Evolutionary conservation across 768 basidiomycete genomes (phyloP), one percentile per base, ranked within the genome.

Genomic region (Amanita exitialis): DNA sequence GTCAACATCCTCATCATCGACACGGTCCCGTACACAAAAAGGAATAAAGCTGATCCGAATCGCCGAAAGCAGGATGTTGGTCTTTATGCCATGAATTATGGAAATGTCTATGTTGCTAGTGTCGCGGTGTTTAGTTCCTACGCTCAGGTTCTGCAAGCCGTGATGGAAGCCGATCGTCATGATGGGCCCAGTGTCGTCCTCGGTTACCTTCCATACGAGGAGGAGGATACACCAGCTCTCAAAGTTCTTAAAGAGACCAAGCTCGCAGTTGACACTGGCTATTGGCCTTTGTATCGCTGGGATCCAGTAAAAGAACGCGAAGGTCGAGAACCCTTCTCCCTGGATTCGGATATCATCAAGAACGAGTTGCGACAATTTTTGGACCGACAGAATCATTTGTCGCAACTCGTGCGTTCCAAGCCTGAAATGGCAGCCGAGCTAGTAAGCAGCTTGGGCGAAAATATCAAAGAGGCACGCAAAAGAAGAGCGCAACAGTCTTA

Each of bases 271-370:
- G 94, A 97, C 59, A 78, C 88, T 8, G 95, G 95, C 2, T 95
- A 94, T 69, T 98, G 96, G 96, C 95, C 95, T 0, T 72, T 98
- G 47, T 99, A 98, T 74, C 80, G 96, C 51, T 99, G 95, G 94
- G 85, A 99, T 66, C 96, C 96, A 0, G 76, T 77, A 59, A 86
- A 88, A 64, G 90, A 93, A 59, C 68, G 66, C 21, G 67, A 66
- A 39, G 86, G 86, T 37, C 74, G 82, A 61, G 91, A 94, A 56
- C 86, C 89, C 13, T 99, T 99, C 73, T 76, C 78, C 10, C 82
- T 99, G 53, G 96, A 98, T 68, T 93, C 90, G 3, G 90, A 95
- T 58, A 75, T 84, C 27, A 79, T 99, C 68, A 98, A 97, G 77
- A 85, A 90, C 54, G 95, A 96, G 60, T 73, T 99, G 18, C 81